Evolutionary conservation across 1,284 basidiomycete genomes (phyloP).

Genomic region (Thelephora terrestris): DNA sequence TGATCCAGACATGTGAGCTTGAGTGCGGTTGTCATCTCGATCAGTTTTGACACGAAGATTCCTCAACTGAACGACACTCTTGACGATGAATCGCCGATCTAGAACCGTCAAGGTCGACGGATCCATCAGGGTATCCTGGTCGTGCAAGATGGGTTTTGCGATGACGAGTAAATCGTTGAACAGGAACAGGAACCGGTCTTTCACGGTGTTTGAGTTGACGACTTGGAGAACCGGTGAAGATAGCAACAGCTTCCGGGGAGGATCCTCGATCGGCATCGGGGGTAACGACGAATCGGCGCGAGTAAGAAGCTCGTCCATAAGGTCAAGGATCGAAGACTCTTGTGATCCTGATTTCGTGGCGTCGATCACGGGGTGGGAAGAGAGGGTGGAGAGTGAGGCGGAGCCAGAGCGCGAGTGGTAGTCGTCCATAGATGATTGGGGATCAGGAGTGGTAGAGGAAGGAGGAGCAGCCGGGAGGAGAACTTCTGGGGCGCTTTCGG

Average conservation of each 20-base stretch:
- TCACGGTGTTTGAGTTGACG: slow-evolving; percentile 87
- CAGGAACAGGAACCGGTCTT: slow-evolving; percentile 92
- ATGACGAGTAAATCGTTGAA: slow-evolving; percentile 93
- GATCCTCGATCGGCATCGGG: slow-evolving; percentile 67
- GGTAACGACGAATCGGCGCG: slow-evolving; percentile 51
- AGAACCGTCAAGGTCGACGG: slow-evolving; percentile 54
- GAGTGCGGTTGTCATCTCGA: slow-evolving; percentile 44
- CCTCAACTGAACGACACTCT: slow-evolving; percentile 75
- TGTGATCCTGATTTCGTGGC: slow-evolving; percentile 21
- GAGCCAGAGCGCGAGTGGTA: slow-evolving; percentile 41
- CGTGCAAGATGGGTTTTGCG: slow-evolving; percentile 59
- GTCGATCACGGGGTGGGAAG: slow-evolving; percentile 26
- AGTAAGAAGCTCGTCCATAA: slow-evolving; percentile 56
- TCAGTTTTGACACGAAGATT: slow-evolving; percentile 61
- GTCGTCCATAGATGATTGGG: slow-evolving; percentile 53
- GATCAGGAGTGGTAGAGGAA: slow-evolving; percentile 63
- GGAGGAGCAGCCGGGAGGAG: slow-evolving; percentile 47
- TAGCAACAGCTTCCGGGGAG: slow-evolving; percentile 76
- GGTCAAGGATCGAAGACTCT: slow-evolving; percentile 44
- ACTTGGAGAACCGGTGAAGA: slow-evolving; percentile 89
- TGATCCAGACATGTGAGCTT: slow-evolving; percentile 19
- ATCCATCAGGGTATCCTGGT: slow-evolving; percentile 51
- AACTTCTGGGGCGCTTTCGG: slow-evolving; percentile 20
- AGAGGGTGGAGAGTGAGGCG: slow-evolving; percentile 35
- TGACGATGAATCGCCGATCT: slow-evolving; percentile 80